Evolutionary conservation across 1,284 basidiomycete genomes (phyloP).

Genomic region (Kalmanozyma brasiliensis): DNA sequence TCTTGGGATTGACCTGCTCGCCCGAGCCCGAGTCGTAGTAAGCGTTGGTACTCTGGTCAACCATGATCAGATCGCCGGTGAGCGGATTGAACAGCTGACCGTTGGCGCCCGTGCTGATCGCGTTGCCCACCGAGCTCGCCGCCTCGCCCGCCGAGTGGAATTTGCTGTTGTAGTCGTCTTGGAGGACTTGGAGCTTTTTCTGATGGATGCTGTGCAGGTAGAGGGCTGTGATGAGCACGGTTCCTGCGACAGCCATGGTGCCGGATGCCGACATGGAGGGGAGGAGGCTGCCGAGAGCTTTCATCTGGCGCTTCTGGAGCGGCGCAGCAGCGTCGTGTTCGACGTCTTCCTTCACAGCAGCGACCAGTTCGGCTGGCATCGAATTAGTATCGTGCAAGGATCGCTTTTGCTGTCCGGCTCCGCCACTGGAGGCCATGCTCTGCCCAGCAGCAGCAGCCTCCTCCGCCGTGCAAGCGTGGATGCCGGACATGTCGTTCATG

Average conservation of each 20-base stretch:
- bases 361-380: neutral
- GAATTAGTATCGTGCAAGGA: neutral
- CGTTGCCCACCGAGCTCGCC: conserved; percentile 28
- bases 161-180: conserved; percentile 14
- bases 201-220: conserved; percentile 30
- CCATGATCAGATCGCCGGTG: conserved; percentile 26
- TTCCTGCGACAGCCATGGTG: conserved; percentile 7
- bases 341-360: conserved; percentile 8
- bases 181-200: conserved; percentile 9
- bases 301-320: conserved; percentile 15
- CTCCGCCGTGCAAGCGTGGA: conserved; percentile 11
- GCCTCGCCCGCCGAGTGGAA: conserved; percentile 31
- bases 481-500: conserved; percentile 9
- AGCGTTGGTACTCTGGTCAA: conserved; percentile 19
- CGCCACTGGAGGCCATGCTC: neutral
- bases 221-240: conserved; percentile 11
- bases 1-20: conserved; percentile 32
- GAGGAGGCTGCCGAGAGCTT: neutral
- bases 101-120: conserved; percentile 32
- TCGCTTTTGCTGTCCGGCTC: conserved; percentile 15
- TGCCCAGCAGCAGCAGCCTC: neutral
- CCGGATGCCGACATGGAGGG: conserved; percentile 14
- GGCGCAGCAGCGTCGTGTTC: neutral
- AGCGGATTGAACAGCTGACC: conserved; percentile 45
- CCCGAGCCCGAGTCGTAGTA: conserved; percentile 43